Conservation (phyloP, 129 eudicot genomes). For the Cynara cardunculus region DNA sequence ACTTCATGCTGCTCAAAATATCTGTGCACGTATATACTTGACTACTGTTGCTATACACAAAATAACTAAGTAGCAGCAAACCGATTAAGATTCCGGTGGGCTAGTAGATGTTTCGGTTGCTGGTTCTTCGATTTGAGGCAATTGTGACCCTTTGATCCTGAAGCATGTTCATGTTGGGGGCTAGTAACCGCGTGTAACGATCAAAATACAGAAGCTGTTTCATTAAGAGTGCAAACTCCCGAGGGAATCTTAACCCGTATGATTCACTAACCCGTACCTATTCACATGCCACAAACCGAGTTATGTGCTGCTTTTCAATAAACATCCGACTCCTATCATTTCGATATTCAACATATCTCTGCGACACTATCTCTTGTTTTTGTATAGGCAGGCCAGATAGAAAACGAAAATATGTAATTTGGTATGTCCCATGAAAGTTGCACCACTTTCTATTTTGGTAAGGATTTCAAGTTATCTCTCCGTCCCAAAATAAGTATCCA, state of each 20-base stretch:
- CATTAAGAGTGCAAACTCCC: slow-evolving; percentile 98
- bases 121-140: slow-evolving; percentile 60
- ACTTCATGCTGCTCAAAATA: slow-evolving; percentile 4
- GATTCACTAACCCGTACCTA: slow-evolving; percentile 96
- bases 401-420: no score
- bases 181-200: slow-evolving; percentile 92
- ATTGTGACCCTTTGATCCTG: slow-evolving; percentile 82
- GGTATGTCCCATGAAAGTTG: background rate
- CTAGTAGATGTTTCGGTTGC: slow-evolving; percentile 40
- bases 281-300: slow-evolving; percentile 14
- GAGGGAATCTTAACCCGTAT: slow-evolving; percentile 91
- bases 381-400: background rate
- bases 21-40: background rate
- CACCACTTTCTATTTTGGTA: background rate
- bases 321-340: no score
- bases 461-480: background rate
- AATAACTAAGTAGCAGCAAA: background rate
- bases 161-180: slow-evolving; percentile 96
- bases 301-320: background rate
- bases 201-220: slow-evolving; percentile 95
- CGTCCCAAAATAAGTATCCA: no score
- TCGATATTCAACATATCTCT: no score
- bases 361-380: background rate
- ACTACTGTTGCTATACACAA: slow-evolving; percentile 21
- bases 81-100: slow-evolving; percentile 1